phyloP scores from a whole-genome alignment of 2,329 filamentous ascomycete genomes.

The Fusarium odoratissimum region DNA sequence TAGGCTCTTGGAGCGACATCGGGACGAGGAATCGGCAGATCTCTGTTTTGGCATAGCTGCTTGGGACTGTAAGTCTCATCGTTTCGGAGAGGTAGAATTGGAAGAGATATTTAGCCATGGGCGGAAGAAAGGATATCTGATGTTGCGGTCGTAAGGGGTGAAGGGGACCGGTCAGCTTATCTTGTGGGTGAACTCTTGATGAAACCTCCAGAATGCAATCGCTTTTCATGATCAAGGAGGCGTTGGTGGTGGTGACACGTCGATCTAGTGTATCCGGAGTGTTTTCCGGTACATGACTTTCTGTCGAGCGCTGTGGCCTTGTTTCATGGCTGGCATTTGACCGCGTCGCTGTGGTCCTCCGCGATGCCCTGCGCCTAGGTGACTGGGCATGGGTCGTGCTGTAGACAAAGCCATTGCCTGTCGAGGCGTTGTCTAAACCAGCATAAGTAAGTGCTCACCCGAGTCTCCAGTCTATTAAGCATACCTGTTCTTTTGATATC shows the following conservation, averaged over 20 bases:
- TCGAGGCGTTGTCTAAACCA: background rate
- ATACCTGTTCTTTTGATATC: conserved; percentile 8
- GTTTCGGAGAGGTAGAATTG: conserved; percentile 35
- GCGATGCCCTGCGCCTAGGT: accelerated
- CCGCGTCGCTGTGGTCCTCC: background rate
- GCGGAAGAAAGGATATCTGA: background rate
- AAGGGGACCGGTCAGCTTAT: background rate
- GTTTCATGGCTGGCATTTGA: background rate
- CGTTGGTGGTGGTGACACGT: too few relatives aligned
- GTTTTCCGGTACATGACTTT: accelerated
- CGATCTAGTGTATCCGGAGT: accelerated
- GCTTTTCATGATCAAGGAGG: background rate
- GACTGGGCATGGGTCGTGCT: background rate
- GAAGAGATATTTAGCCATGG: conserved; percentile 23
- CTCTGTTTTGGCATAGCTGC: conserved; percentile 17
- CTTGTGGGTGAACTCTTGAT: background rate
- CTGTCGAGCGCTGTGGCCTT: accelerated
- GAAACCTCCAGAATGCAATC: background rate
- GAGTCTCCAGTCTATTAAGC: background rate
- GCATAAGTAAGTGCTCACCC: background rate
- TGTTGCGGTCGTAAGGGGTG: background rate
- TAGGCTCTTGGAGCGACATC: conserved; percentile 23
- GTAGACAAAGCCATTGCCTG: conserved; percentile 22
- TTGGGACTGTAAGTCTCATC: conserved; percentile 31
- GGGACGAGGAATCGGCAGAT: conserved; percentile 33